A percentile compares a stretch with the other conserved stretches of the same genome.
These are phyloP conservation scores for Albizia julibrissin DNA, from an alignment of 306 rosid genomes.

Conservation along the genomic window DNA sequence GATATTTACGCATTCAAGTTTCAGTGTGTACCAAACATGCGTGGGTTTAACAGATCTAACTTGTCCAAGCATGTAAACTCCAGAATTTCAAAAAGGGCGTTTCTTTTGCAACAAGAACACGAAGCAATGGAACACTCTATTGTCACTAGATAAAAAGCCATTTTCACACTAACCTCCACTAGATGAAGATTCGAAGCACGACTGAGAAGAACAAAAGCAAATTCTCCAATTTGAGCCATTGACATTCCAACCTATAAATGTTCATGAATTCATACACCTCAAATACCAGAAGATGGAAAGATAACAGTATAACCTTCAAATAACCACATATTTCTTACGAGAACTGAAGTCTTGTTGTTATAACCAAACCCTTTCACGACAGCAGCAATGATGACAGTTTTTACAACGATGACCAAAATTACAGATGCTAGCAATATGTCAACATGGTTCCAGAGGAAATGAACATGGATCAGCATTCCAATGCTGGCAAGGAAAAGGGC, in stretches of 20 bases:
- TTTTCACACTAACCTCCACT: slow-evolving; percentile 72
- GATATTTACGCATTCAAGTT: slow-evolving; percentile 18
- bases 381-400: slow-evolving; percentile 70
- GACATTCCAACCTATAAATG: slow-evolving; percentile 90
- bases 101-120: slow-evolving; percentile 10
- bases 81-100: background rate
- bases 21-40: slow-evolving; percentile 25
- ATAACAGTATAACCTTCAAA: slow-evolving; percentile 26
- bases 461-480: slow-evolving; percentile 97
- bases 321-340: slow-evolving; percentile 62
- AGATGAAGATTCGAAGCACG: slow-evolving; percentile 99
- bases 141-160: slow-evolving; percentile 14
- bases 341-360: slow-evolving; percentile 85
- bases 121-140: slow-evolving; percentile 2
- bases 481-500: slow-evolving; percentile 98
- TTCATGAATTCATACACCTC: slow-evolving; percentile 26
- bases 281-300: slow-evolving; percentile 11
- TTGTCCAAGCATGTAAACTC: background rate
- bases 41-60: slow-evolving; percentile 6
- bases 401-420: slow-evolving; percentile 80
- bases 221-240: slow-evolving; percentile 94
- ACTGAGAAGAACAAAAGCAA: slow-evolving; percentile 95
- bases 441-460: slow-evolving; percentile 96
- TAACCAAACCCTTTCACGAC: slow-evolving; percentile 98
- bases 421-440: slow-evolving; percentile 96